Base-by-base conservation (phyloP, 2,329 filamentous ascomycete species). In the Parascedosporium putredinis region DNA sequence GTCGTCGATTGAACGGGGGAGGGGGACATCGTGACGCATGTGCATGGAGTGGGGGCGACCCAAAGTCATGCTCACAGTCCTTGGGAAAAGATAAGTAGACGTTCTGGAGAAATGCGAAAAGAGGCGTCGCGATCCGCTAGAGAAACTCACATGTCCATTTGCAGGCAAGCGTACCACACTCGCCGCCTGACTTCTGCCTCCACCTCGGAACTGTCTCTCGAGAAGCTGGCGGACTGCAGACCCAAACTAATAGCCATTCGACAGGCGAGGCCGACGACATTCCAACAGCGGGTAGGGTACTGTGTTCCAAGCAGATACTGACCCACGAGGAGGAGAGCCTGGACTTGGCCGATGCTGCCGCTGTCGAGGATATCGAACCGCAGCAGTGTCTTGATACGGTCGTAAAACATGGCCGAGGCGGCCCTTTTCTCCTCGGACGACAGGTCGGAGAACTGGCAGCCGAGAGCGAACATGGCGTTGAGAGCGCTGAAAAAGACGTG, bases 391-490 rank as follows among this genome's bases (percentile, higher is more conserved):
- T 65, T 66, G 4, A 60, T 50, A 1, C 65, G 58, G 8, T 61
- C 56, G 40, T 66, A 68, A 45, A 69, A 69, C 1, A 57, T 46
- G 7, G 51, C 34, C 2, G 52, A 52, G 9, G 54, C 63, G 42
- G 47, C 59, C 56, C 33, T 6, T n/a, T 52, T 55, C 3, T 55
- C 55, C 2, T 51, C 46, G 0, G 53, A 50, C 1, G 61, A 55
- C 7, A 66, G 57, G 47, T 66, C 61, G 1, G 66, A 62, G 50
- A 68, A 70, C 36, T 67, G 61, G 23, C 63, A 65, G 1, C 63
- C 67, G 2, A 73, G 58, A 0, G 68, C 66, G 29, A 74, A 70
- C 2, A 72, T 64, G 9, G 58, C 55, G 51, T 73, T 73, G 27
- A 73, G 57, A 1, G 68, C 65, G 29, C 59, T 66, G 49, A 69